A percentile compares a stretch with the other conserved stretches of the same genome.
Conservation (phyloP, 176 grass and related monocot genomes). For the Oryza nivara region DNA sequence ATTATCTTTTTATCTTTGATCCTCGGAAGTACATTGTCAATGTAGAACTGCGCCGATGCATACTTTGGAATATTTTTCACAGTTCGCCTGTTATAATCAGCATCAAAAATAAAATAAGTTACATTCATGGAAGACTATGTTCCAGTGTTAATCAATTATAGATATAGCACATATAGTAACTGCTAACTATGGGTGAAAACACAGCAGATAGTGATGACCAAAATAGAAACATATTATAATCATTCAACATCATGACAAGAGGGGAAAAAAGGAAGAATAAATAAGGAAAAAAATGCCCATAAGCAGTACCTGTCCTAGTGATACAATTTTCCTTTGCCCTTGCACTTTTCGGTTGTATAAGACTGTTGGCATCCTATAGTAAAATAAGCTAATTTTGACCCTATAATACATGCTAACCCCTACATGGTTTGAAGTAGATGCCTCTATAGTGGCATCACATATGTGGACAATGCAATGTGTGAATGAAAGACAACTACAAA, state of each 20-base stretch:
- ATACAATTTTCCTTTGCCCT: not conserved
- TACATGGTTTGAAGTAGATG: not conserved
- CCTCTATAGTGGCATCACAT: constrained; percentile 9
- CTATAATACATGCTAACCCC: not conserved
- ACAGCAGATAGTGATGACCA: not conserved
- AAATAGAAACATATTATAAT: not conserved
- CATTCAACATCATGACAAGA: not conserved
- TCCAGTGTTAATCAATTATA: not conserved
- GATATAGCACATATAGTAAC: not conserved
- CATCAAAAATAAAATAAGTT: constrained; percentile 22
- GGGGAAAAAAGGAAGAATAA: not conserved
- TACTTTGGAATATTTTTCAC: constrained; percentile 99
- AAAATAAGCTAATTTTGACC: not conserved
- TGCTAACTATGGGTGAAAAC: constrained; percentile 4
- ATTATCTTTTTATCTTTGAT: constrained; percentile 99
- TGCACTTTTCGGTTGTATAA: not conserved
- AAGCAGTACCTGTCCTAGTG: not conserved
- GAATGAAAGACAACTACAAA: constrained; percentile 10
- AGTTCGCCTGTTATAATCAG: constrained; percentile 62
- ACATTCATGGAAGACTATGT: not conserved
- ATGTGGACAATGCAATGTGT: constrained; percentile 8
- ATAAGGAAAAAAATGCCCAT: not conserved
- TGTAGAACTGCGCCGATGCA: constrained; percentile 92
- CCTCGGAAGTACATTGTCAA: constrained; percentile 99
- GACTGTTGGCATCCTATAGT: not conserved